Evolutionary conservation across 208 protist species (phyloP).

Genomic region (Strigomonas galati): DNA sequence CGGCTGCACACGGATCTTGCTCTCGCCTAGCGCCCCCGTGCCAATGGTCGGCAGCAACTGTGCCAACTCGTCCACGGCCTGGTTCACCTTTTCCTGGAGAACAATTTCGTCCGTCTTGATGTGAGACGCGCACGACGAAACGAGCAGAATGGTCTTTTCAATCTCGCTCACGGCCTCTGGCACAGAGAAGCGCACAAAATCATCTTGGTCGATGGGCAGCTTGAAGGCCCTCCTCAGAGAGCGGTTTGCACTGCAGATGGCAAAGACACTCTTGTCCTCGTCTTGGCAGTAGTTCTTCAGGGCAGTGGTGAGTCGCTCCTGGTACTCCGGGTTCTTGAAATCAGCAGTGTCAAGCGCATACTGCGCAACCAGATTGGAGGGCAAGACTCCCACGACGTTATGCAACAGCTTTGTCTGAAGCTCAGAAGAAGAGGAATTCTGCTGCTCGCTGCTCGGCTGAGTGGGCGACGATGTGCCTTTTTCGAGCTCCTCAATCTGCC

Average conservation of each 20-base stretch:
- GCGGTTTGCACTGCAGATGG: conserved; percentile 23
- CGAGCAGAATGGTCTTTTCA: conserved; percentile 5
- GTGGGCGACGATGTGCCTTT: too few relatives aligned
- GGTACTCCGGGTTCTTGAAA: background rate
- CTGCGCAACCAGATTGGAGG: background rate
- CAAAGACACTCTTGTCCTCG: conserved; percentile 29
- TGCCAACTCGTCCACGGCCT: conserved; percentile 62
- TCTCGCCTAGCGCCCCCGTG: conserved; percentile 4
- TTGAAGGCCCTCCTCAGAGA: conserved; percentile 5
- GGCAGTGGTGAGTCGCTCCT: conserved; percentile 4
- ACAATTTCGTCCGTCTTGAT: background rate
- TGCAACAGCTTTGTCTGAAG: background rate
- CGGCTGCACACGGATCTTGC: conserved; percentile 41
- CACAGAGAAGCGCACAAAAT: conserved; percentile 9
- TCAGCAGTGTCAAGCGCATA: background rate
- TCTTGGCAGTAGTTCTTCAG: conserved; percentile 7
- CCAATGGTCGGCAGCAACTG: conserved; percentile 48
- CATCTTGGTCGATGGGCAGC: conserved; percentile 1
- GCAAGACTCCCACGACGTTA: background rate
- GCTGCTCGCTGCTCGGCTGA: background rate
- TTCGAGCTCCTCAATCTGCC: background rate
- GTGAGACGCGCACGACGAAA: conserved; percentile 9
- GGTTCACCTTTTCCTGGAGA: conserved; percentile 7
- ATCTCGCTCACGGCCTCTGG: conserved; percentile 4
- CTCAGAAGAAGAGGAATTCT: background rate